Conservation (phyloP, 768 basidiomycete genomes). For the Naganishia kalamii region DNA sequence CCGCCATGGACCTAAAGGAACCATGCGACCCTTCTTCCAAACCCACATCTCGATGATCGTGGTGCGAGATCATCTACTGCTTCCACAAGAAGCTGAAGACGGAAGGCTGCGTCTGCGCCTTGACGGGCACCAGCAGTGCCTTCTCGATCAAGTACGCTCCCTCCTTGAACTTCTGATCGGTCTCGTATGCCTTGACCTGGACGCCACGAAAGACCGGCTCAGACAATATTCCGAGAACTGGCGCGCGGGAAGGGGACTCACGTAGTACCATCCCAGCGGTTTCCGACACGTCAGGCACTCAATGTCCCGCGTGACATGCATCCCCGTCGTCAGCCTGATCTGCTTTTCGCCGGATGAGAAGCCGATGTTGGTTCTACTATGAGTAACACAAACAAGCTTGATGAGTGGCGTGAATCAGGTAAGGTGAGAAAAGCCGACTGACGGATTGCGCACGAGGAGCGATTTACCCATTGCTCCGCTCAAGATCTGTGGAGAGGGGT, state of each 20-base stretch:
- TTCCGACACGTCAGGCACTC: slow-evolving; percentile 6
- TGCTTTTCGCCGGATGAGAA: slow-evolving; percentile 11
- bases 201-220: background rate
- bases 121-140: slow-evolving; percentile 10
- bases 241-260: background rate
- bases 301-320: slow-evolving; percentile 11
- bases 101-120: background rate
- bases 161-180: slow-evolving; percentile 9
- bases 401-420: background rate
- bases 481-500: background rate
- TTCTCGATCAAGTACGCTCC: slow-evolving; percentile 12
- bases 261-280: slow-evolving; percentile 12
- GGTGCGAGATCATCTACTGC: background rate
- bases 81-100: slow-evolving; percentile 19
- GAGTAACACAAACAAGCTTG: background rate
- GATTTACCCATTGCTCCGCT: slow-evolving; percentile 14
- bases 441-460: slow-evolving; percentile 5
- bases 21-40: background rate
- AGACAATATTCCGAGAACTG: background rate
- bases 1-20: too few species aligned
- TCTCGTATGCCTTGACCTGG: slow-evolving; percentile 11
- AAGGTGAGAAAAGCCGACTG: background rate
- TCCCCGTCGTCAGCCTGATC: slow-evolving; percentile 10
- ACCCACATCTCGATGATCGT: background rate
- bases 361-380: slow-evolving; percentile 6